phyloP scores from a whole-genome alignment of 2,329 filamentous ascomycete species.

The Leptographium flavum region DNA sequence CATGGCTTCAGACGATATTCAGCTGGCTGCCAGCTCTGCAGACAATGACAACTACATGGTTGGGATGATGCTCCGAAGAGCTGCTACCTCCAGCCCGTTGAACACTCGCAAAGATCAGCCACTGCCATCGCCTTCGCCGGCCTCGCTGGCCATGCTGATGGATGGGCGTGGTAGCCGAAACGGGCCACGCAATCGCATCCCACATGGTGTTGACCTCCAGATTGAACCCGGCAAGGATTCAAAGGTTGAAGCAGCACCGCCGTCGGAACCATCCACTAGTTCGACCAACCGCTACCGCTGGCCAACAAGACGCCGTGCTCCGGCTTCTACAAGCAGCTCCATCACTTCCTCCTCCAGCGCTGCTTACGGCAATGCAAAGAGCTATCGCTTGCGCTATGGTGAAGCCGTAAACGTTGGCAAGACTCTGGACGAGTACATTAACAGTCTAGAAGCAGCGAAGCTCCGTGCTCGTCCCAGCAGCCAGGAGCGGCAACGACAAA shows the following conservation, averaged over 20 bases:
- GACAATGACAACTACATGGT: constrained; percentile 14
- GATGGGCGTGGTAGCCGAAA: constrained; percentile 47
- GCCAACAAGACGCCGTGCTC: constrained; percentile 37
- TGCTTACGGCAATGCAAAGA: constrained; percentile 22
- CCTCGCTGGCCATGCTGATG: constrained; percentile 47
- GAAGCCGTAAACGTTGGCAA: constrained; percentile 38
- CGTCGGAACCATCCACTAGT: constrained; percentile 39
- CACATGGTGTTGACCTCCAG: constrained; percentile 52
- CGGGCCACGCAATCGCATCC: constrained; percentile 65
- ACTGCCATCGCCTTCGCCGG: constrained; percentile 55
- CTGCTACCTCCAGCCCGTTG: constrained; percentile 53
- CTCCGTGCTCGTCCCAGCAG: constrained; percentile 41
- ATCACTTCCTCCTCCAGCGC: constrained; percentile 41
- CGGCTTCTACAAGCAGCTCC: constrained; percentile 42
- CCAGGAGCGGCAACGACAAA: constrained; percentile 28
- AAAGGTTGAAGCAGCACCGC: constrained; percentile 36
- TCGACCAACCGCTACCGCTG: constrained; percentile 41
- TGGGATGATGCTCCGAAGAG: constrained; percentile 41
- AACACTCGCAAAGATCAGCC: constrained; percentile 32
- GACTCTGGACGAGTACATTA: constrained; percentile 73
- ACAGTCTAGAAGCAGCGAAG: constrained; percentile 66
- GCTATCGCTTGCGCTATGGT: constrained; percentile 27
- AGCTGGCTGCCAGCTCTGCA: constrained; percentile 21
- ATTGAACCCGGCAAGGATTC: constrained; percentile 29
- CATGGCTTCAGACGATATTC: background rate